Evolutionary conservation across 2,329 filamentous ascomycete species (phyloP).

Genomic region (Juglanconis juglandina): DNA sequence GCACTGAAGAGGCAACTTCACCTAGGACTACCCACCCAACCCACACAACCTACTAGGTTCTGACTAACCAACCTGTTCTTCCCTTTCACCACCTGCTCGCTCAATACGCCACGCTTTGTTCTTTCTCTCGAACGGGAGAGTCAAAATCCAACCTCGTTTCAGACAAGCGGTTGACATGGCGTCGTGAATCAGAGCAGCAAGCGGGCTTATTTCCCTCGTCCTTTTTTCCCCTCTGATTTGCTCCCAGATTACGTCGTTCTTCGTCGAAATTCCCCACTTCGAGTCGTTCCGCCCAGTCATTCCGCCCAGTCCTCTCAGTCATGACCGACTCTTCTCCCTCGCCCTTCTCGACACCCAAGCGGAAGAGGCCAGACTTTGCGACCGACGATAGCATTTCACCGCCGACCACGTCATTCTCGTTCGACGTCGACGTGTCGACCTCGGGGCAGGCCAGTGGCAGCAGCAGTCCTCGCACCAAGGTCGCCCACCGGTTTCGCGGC

Average conservation of each 20-base stretch:
- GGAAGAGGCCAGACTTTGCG: constrained; percentile 25
- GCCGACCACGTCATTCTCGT: constrained; percentile 38
- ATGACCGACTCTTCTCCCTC: constrained; percentile 17
- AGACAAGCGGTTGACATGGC: not conserved
- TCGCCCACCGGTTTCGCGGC: constrained; percentile 51
- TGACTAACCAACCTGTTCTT: not conserved
- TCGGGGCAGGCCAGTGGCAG: constrained; percentile 41
- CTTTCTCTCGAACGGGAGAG: not conserved
- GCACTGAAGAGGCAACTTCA: no score
- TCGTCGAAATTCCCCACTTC: not conserved
- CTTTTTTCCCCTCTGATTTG: no score
- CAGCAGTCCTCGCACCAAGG: constrained; percentile 50
- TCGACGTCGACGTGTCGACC: constrained; percentile 33
- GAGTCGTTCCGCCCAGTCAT: not conserved
- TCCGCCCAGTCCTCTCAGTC: not conserved
- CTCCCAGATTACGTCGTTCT: not conserved
- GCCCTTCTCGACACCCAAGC: constrained; percentile 27
- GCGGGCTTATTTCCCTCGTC: no score
- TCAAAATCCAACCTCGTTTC: not conserved
- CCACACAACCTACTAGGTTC: no score
- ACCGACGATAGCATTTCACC: constrained; percentile 10
- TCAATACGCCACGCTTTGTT: not conserved
- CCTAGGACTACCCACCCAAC: no score
- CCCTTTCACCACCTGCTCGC: not conserved
- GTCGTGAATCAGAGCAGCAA: not conserved